Percentiles rank a stretch among this genome's conserved stretches.
Evolutionary conservation across 2,329 filamentous ascomycete species (phyloP).

Genomic region (Clarireedia homoeocarpa): DNA sequence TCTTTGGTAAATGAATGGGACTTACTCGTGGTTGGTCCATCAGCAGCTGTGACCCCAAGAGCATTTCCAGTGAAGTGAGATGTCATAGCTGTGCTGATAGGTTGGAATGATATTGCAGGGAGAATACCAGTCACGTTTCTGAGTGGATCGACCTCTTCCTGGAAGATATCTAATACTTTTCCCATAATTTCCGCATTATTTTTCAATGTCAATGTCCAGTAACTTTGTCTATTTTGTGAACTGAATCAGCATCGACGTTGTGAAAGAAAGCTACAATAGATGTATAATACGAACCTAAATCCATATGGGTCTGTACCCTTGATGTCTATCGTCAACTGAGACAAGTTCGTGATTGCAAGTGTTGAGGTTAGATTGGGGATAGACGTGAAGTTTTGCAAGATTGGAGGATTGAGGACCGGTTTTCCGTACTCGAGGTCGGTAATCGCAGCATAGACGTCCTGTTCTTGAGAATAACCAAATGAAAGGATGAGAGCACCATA

Average conservation of each 20-base stretch:
- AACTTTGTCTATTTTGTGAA: not conserved
- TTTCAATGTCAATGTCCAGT: not conserved
- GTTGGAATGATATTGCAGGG: constrained; percentile 17
- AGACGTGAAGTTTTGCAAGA: constrained; percentile 19
- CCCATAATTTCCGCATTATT: constrained; percentile 1
- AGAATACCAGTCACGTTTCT: constrained; percentile 11
- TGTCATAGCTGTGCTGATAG: constrained; percentile 15
- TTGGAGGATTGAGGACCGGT: constrained; percentile 25
- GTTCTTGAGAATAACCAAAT: not conserved
- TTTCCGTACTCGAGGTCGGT: constrained; percentile 26
- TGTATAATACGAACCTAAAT: not conserved
- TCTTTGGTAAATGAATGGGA: not conserved
- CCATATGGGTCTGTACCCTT: not conserved
- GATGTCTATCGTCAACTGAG: constrained; percentile 12
- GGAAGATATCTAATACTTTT: constrained; percentile 14
- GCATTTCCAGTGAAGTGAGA: constrained; percentile 18
- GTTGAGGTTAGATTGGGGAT: constrained; percentile 4
- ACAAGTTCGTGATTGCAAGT: constrained; percentile 8
- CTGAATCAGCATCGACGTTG: not conserved
- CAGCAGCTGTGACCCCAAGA: constrained; percentile 13
- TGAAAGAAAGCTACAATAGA: not conserved
- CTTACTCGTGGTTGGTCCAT: constrained; percentile 13
- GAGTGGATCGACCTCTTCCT: constrained; percentile 12
- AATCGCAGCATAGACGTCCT: constrained; percentile 13
- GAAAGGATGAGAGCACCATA: not conserved